phyloP scores from a whole-genome alignment of 1,284 basidiomycete genomes.

The Papiliotrema terrestris region DNA sequence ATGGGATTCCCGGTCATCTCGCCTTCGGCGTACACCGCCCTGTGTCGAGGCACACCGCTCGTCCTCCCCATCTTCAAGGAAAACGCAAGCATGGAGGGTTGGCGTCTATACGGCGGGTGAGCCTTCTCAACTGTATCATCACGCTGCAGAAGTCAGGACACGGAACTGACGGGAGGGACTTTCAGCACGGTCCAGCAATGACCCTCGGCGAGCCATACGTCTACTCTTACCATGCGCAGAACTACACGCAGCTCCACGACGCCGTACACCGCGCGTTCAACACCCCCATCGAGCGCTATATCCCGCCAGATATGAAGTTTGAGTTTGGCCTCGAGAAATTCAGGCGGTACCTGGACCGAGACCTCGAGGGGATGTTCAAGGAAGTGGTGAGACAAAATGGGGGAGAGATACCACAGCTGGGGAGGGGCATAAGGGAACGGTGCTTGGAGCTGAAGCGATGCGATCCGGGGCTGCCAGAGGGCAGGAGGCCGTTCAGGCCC shows the following conservation, averaged over 20 bases:
- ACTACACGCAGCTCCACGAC: conserved; percentile 22
- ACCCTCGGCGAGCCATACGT: conserved; percentile 40
- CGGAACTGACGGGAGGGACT: background rate
- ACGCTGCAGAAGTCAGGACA: background rate
- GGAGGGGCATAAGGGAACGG: conserved; percentile 14
- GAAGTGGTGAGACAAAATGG: conserved; percentile 9
- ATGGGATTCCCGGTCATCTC: conserved; percentile 39
- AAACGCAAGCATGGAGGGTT: conserved; percentile 23
- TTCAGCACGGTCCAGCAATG: conserved; percentile 42
- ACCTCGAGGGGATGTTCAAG: conserved; percentile 27
- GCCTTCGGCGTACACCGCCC: conserved; percentile 38
- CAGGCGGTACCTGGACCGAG: conserved; percentile 20
- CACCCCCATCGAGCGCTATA: conserved; percentile 29
- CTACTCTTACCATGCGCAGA: conserved; percentile 32
- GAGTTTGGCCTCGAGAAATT: conserved; percentile 15
- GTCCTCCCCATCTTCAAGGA: conserved; percentile 36
- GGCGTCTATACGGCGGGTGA: conserved; percentile 30
- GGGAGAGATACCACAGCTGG: conserved; percentile 19
- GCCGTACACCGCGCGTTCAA: conserved; percentile 22
- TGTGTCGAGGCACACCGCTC: conserved; percentile 45
- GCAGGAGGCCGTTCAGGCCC: background rate
- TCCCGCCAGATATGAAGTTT: conserved; percentile 29
- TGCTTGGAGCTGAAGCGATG: conserved; percentile 27
- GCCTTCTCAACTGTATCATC: conserved; percentile 2
- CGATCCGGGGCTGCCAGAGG: background rate